Conservation (phyloP, 768 basidiomycete species). For the Podaxis pistillaris region DNA sequence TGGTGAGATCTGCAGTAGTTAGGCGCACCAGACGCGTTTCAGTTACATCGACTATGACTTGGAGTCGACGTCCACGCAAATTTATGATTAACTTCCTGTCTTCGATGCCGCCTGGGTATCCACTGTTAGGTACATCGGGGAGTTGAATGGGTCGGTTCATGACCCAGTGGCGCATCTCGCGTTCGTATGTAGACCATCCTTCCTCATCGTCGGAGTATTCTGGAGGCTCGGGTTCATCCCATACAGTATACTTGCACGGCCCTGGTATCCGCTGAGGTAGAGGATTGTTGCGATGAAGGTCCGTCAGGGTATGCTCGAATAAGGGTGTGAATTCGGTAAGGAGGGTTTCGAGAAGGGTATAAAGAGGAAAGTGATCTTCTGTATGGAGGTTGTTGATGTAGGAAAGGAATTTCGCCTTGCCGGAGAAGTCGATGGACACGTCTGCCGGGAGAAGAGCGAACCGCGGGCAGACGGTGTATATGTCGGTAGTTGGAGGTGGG, state of each 20-base stretch:
- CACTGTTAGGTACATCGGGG: constrained; percentile 41
- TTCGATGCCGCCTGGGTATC: constrained; percentile 48
- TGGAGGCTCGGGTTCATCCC: constrained; percentile 50
- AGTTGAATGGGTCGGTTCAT: constrained; percentile 41
- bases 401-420: constrained; percentile 34
- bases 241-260: constrained; percentile 37
- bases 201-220: constrained; percentile 49
- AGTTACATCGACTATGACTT: constrained; percentile 40
- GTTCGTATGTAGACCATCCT: constrained; percentile 42
- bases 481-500: constrained; percentile 28
- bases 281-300: constrained; percentile 49
- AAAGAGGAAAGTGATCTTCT: constrained; percentile 24
- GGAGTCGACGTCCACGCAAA: constrained; percentile 37
- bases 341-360: constrained; percentile 30
- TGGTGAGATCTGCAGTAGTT: not conserved
- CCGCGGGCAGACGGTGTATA: constrained; percentile 38
- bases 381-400: constrained; percentile 58
- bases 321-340: constrained; percentile 41
- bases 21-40: constrained; percentile 41
- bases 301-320: constrained; percentile 52
- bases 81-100: constrained; percentile 34
- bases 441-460: constrained; percentile 47
- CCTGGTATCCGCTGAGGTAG: constrained; percentile 41
- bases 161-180: constrained; percentile 40
- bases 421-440: constrained; percentile 32